Conservation (phyloP, 2,329 filamentous ascomycete species). For the Neonectria punicea region DNA sequence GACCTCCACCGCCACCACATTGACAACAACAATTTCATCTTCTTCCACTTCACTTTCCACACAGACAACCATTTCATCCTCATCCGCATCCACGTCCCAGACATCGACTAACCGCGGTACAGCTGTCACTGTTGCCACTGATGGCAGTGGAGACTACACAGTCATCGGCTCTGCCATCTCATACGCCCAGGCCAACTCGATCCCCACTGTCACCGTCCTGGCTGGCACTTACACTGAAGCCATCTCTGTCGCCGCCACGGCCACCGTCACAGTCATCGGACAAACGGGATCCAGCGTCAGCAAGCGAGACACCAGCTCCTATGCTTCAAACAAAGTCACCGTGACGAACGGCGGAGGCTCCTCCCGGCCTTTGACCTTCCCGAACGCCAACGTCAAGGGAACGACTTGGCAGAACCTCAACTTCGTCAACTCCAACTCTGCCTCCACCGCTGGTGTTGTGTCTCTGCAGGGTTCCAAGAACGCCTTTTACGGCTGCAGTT, state of each 20-base stretch:
- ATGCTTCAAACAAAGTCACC: slow-evolving; percentile 21
- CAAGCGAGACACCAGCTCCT: slow-evolving; percentile 35
- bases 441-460: slow-evolving; percentile 8
- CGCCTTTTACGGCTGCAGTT: slow-evolving; percentile 53
- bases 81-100: neutral
- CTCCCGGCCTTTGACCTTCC: slow-evolving; percentile 20
- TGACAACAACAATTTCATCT: neutral
- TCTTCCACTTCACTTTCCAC: neutral
- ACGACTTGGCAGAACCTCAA: slow-evolving; percentile 34
- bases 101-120: slow-evolving; percentile 30
- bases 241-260: slow-evolving; percentile 52
- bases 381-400: slow-evolving; percentile 5
- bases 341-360: slow-evolving; percentile 27
- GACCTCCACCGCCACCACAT: neutral
- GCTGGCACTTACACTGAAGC: slow-evolving; percentile 58
- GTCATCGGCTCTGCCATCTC: slow-evolving; percentile 56
- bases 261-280: slow-evolving; percentile 55
- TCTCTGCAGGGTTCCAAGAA: slow-evolving; percentile 31
- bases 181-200: slow-evolving; percentile 51
- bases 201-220: slow-evolving; percentile 56
- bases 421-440: slow-evolving; percentile 29
- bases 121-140: slow-evolving; percentile 55
- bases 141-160: slow-evolving; percentile 56
- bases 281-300: slow-evolving; percentile 46
- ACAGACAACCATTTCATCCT: neutral